Conservation (phyloP, 441 rosid species). For the Daphne laureola region DNA sequence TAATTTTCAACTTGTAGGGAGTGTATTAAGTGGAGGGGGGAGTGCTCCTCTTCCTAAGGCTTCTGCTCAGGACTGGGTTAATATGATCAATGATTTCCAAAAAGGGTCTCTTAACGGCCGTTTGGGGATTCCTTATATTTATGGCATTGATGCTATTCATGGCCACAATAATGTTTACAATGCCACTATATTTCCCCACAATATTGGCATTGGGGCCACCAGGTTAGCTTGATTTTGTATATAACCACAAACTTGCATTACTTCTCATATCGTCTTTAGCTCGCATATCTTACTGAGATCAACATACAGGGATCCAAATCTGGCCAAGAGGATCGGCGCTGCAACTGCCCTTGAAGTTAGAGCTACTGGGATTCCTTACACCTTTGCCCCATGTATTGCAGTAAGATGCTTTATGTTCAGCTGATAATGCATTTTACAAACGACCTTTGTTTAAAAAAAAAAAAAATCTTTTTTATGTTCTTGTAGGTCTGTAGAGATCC, state of each 20-base stretch:
- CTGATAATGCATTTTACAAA: background rate
- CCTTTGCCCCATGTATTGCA: conserved; percentile 71
- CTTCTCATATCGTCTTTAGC: background rate
- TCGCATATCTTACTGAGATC: background rate
- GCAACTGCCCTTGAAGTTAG: conserved; percentile 69
- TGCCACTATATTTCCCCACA: conserved; percentile 60
- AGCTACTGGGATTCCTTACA: conserved; percentile 69
- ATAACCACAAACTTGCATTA: background rate
- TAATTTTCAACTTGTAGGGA: conserved; percentile 18
- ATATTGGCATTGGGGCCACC: conserved; percentile 62
- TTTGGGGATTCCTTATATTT: conserved; percentile 60
- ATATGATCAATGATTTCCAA: conserved; percentile 45
- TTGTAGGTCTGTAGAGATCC: conserved; percentile 68
- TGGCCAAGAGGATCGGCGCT: conserved; percentile 62
- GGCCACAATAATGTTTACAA: conserved; percentile 51
- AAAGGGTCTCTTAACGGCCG: conserved; percentile 47
- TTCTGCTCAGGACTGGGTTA: conserved; percentile 51
- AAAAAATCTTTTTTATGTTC: conserved; percentile 15
- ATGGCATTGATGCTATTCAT: conserved; percentile 56
- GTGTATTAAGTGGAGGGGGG: conserved; percentile 63
- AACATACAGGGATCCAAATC: conserved; percentile 43
- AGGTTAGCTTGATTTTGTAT: conserved; percentile 23
- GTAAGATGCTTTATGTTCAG: conserved; percentile 19
- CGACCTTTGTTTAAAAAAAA: no score
- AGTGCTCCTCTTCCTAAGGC: conserved; percentile 58